Evolutionary conservation across 164 flowering plant genomes (phyloP).

Genomic region (Chloranthus sessilifolius): DNA sequence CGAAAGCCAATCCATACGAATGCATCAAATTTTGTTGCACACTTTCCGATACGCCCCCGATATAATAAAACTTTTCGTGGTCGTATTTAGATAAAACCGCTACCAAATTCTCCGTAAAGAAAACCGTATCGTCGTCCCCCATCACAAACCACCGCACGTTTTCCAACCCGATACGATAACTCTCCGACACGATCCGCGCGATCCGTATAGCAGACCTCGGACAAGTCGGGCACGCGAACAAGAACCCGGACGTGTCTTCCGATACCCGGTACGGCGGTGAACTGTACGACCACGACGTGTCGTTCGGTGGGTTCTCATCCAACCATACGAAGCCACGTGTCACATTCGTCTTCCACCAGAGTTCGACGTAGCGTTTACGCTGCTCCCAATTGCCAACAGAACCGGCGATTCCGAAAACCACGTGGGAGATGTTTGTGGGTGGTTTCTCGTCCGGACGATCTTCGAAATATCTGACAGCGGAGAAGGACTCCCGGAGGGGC

Average conservation of each 20-base stretch:
- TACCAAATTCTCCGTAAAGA: conserved; percentile 49
- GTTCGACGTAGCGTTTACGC: conserved; percentile 31
- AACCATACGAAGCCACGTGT: conserved; percentile 68
- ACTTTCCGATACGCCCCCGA: conserved; percentile 73
- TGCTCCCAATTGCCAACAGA: conserved; percentile 42
- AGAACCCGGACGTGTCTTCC: conserved; percentile 30
- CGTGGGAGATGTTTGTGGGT: conserved; percentile 48
- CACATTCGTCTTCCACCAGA: conserved; percentile 50
- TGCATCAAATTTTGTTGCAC: conserved; percentile 51
- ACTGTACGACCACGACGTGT: conserved; percentile 5
- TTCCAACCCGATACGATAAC: conserved; percentile 32
- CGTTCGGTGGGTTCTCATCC: conserved; percentile 39
- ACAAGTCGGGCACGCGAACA: conserved; percentile 13
- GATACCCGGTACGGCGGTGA: conserved; percentile 36
- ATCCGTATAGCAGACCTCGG: conserved; percentile 46
- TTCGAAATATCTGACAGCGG: no score
- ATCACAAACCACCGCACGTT: conserved; percentile 76
- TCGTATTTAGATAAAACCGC: conserved; percentile 50
- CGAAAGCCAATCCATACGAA: conserved; percentile 60
- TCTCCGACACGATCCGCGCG: conserved; percentile 51
- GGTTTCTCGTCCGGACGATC: no score
- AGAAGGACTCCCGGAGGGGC: no score
- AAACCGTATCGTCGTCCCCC: conserved; percentile 86
- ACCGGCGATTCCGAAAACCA: conserved; percentile 54
- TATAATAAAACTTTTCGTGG: conserved; percentile 49